Evolutionary conservation across 305 asterid species (phyloP), one percentile per base, ranked within the genome.

Genomic region (Solanum hybrid): DNA sequence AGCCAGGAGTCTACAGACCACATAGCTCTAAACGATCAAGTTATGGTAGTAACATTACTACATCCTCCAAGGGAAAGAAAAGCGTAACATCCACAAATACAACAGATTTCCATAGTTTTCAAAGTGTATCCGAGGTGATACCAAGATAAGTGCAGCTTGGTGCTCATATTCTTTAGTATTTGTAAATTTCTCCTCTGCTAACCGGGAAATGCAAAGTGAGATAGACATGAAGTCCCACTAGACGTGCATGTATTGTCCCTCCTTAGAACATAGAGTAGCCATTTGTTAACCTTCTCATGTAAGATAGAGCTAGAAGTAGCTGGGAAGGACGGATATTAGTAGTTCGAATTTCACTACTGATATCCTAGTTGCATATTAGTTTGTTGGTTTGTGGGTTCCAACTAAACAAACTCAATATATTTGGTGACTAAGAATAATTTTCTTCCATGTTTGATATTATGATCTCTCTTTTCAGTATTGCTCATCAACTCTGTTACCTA

Each of bases 1-100:
- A 94, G 87, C 99, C 98, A 3, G 98, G 98, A 24, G 74, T 95
- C 39, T 95, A 92, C 28, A 92, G 92, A 79, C 94, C 94, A 8
- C 93, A 90, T 18, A 46, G 80, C 78, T 91, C 92, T 2, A 42
- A 36, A 77, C 85, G 13, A 76, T 91, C 94, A 2, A 89, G 88
- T 39, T 90, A 86, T 13, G 89, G 81, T 90, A 86, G 92, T 88
- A 87, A 88, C 82, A 92, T 69, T 83, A 88, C 92, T 10, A 91
- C 94, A 5, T 93, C 96, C 77, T 75, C 88, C 67, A 91, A 10
- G 88, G 42, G 51, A 51, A 69, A 91, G 85, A 90, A 90, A 88
- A 94, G 92, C 81, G 89, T 92, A 90, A 90, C 81, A n/a, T 87
- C 93, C 8, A 88, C 84, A 77, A 86, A 42, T 89, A 89, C 89